Conservation (phyloP, 257 asterid genomes). For the Knoxia roxburghii region DNA sequence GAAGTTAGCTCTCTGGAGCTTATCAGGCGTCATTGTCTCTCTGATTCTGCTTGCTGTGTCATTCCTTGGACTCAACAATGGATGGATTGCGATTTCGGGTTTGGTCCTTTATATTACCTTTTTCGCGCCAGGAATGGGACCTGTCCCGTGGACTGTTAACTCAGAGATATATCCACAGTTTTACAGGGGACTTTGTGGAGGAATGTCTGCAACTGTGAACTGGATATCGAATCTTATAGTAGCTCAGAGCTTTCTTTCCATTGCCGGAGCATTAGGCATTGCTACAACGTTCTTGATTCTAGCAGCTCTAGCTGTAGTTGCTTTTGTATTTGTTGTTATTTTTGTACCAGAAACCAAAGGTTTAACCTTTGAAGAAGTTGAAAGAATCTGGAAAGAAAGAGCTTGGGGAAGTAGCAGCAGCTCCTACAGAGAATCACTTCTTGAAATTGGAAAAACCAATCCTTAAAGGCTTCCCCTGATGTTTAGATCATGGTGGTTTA, state of each 20-base stretch:
- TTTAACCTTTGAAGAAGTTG: slow-evolving; percentile 77
- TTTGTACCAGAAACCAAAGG: slow-evolving; percentile 93
- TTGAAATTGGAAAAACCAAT: slow-evolving; percentile 28
- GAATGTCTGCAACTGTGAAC: slow-evolving; percentile 94
- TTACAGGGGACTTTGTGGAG: slow-evolving; percentile 80
- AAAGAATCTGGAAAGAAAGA: slow-evolving; percentile 69
- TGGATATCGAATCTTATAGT: slow-evolving; percentile 87
- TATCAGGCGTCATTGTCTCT: slow-evolving; percentile 65
- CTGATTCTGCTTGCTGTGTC: slow-evolving; percentile 55
- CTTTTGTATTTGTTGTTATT: slow-evolving; percentile 52
- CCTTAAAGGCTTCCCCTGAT: slow-evolving; percentile 15
- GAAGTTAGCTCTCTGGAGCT: slow-evolving; percentile 71
- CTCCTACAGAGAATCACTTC: slow-evolving; percentile 41
- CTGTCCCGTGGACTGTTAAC: slow-evolving; percentile 94
- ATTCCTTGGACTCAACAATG: slow-evolving; percentile 41
- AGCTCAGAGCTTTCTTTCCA: slow-evolving; percentile 70
- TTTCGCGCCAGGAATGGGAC: slow-evolving; percentile 94
- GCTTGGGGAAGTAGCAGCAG: slow-evolving; percentile 38
- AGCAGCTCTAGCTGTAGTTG: slow-evolving; percentile 60
- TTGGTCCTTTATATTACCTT: slow-evolving; percentile 68
- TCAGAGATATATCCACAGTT: slow-evolving; percentile 85
- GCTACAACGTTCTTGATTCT: slow-evolving; percentile 70
- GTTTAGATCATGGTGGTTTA: no score
- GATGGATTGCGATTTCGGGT: slow-evolving; percentile 80
- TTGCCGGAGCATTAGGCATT: slow-evolving; percentile 55